phyloP scores from a whole-genome alignment of 164 flowering plant genomes.

The Annona cherimola region DNA sequence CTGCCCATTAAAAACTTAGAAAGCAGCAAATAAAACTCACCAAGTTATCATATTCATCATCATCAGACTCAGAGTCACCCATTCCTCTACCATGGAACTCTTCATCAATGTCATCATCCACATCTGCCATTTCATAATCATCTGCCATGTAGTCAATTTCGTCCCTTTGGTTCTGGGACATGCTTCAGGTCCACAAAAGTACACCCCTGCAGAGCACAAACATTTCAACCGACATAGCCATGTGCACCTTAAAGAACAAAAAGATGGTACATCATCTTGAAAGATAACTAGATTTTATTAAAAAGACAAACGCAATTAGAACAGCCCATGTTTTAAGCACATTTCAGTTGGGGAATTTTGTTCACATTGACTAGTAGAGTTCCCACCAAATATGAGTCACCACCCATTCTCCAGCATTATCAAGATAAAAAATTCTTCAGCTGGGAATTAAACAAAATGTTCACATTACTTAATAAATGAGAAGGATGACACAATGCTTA shows the following conservation, averaged over 20 bases:
- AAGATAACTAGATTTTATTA: background rate
- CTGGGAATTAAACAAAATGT: background rate
- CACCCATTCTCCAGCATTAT: background rate
- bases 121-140: constrained; percentile 54
- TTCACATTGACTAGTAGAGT: background rate
- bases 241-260: background rate
- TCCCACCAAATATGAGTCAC: background rate
- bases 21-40: constrained; percentile 22
- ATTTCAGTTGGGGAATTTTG: background rate
- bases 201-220: background rate
- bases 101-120: constrained; percentile 51
- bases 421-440: background rate
- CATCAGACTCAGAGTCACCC: constrained; percentile 52
- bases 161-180: constrained; percentile 41
- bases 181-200: constrained; percentile 17
- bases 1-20: background rate
- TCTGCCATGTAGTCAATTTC: constrained; percentile 39
- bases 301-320: no score
- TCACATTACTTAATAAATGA: background rate
- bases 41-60: constrained; percentile 38
- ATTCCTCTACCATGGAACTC: constrained; percentile 39
- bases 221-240: background rate
- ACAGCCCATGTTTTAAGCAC: no score
- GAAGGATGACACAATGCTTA: background rate
- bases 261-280: background rate